Percentiles rank a stretch among this genome's conserved stretches.
Evolutionary conservation across 805 yeast genomes (phyloP).

Genomic region (Yarrowia keelungensis): DNA sequence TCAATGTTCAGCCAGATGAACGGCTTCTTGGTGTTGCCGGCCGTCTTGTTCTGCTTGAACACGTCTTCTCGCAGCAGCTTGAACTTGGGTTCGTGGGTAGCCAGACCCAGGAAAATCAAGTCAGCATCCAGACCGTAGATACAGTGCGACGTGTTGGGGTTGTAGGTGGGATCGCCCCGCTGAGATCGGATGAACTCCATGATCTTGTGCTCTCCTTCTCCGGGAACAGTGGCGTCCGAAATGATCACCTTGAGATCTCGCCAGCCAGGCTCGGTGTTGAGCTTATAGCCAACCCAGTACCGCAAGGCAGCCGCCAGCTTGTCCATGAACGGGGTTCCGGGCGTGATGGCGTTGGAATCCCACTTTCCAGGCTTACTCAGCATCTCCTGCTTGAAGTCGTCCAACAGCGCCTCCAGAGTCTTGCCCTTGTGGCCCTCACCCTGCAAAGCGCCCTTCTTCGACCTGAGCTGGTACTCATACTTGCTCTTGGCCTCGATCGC

Average conservation of each 20-base stretch:
- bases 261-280: constrained; percentile 94
- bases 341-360: constrained; percentile 97
- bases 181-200: constrained; percentile 95
- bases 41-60: constrained; percentile 68
- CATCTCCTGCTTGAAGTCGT: constrained; percentile 79
- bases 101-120: constrained; percentile 91
- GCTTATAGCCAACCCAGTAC: constrained; percentile 91
- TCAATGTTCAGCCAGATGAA: constrained; percentile 93
- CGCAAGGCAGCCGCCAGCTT: constrained; percentile 79
- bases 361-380: constrained; percentile 62
- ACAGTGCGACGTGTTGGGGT: constrained; percentile 94
- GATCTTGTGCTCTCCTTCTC: constrained; percentile 98
- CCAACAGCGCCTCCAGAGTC: constrained; percentile 74
- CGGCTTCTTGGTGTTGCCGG: constrained; percentile 66
- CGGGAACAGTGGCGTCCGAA: constrained; percentile 96
- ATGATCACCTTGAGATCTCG: constrained; percentile 83
- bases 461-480: background rate
- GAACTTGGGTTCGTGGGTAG: constrained; percentile 98
- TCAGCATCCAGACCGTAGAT: constrained; percentile 98
- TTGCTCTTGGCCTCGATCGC: constrained; percentile 63
- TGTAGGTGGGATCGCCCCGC: constrained; percentile 81
- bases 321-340: constrained; percentile 98
- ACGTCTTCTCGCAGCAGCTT: constrained; percentile 94
- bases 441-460: constrained; percentile 44
- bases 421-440: constrained; percentile 68